phyloP scores from a whole-genome alignment of 2,329 filamentous ascomycete species.

The Pyrenophora seminiperda region DNA sequence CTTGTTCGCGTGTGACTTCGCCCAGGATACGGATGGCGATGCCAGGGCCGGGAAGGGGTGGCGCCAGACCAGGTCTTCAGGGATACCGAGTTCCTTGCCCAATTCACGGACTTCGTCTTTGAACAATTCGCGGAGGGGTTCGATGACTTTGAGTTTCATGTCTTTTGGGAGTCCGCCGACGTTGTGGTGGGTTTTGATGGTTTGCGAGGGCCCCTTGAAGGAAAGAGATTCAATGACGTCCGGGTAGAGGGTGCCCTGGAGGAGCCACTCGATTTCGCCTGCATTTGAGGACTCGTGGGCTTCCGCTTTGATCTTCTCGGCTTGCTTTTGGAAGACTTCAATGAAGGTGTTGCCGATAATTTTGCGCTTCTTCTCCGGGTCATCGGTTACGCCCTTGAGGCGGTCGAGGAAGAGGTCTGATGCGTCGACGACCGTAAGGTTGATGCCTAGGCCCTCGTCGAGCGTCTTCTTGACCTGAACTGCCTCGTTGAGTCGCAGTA shows the following conservation, averaged over 20 bases:
- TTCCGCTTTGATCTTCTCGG: slow-evolving; percentile 72
- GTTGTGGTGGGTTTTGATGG: slow-evolving; percentile 77
- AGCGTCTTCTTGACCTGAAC: slow-evolving; percentile 80
- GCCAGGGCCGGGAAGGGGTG: slow-evolving; percentile 78
- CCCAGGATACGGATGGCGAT: slow-evolving; percentile 82
- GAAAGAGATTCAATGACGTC: slow-evolving; percentile 74
- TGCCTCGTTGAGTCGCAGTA: slow-evolving; percentile 86
- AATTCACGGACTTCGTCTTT: slow-evolving; percentile 80
- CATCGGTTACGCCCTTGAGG: slow-evolving; percentile 72
- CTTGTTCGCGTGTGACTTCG: slow-evolving; percentile 78
- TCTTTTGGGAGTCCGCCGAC: slow-evolving; percentile 70
- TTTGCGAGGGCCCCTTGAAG: slow-evolving; percentile 72
- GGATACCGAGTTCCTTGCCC: slow-evolving; percentile 71
- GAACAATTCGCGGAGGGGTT: slow-evolving; percentile 79
- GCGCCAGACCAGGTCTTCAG: slow-evolving; percentile 75
- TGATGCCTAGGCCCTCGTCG: slow-evolving; percentile 79
- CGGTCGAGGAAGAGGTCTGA: slow-evolving; percentile 75
- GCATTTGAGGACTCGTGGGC: slow-evolving; percentile 69
- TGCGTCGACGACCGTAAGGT: slow-evolving; percentile 85
- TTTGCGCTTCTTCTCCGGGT: slow-evolving; percentile 88
- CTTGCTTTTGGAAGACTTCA: slow-evolving; percentile 82
- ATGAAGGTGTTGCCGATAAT: slow-evolving; percentile 85
- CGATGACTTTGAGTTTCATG: slow-evolving; percentile 72
- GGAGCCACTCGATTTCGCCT: slow-evolving; percentile 82
- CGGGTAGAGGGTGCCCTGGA: slow-evolving; percentile 85